Evolutionary conservation across 2,329 filamentous ascomycete genomes (phyloP).

Genomic region (Cladophialophora carrionii): DNA sequence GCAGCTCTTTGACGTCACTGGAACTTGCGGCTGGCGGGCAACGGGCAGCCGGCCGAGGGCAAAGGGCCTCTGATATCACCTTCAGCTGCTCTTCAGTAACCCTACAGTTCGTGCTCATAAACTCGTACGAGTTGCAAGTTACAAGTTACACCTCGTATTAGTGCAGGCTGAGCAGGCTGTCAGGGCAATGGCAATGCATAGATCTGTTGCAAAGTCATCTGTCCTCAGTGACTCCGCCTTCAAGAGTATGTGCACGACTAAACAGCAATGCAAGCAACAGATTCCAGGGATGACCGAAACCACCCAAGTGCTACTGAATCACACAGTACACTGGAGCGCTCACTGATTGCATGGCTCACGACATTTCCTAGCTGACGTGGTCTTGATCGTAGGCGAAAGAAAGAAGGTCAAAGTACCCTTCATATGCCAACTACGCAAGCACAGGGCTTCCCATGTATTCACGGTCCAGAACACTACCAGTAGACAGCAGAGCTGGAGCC

Average conservation of each 20-base stretch:
- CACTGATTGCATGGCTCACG: background rate
- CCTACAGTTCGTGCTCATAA: too few species aligned
- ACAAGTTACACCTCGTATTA: too few species aligned
- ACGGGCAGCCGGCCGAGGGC: too few species aligned
- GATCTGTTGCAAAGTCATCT: too few species aligned
- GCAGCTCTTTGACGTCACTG: conserved; percentile 6
- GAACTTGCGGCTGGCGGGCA: too few species aligned
- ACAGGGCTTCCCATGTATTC: background rate
- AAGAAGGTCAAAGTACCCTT: background rate
- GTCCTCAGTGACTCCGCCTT: background rate
- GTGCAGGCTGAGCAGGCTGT: too few species aligned
- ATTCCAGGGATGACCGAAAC: background rate
- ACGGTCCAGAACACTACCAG: too few species aligned
- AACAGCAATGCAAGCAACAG: background rate
- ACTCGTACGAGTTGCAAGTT: too few species aligned
- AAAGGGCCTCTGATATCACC: too few species aligned
- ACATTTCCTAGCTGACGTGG: background rate
- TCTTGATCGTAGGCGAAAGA: background rate
- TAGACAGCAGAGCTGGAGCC: too few species aligned
- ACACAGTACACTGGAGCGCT: background rate
- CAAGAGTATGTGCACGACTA: background rate
- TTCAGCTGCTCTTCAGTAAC: too few species aligned
- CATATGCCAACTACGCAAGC: background rate
- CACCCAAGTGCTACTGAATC: background rate
- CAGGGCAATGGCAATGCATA: too few species aligned